These are phyloP conservation scores for Adenanthera pavonina DNA, from an alignment of 306 rosid genomes.

Conservation along the genomic window DNA sequence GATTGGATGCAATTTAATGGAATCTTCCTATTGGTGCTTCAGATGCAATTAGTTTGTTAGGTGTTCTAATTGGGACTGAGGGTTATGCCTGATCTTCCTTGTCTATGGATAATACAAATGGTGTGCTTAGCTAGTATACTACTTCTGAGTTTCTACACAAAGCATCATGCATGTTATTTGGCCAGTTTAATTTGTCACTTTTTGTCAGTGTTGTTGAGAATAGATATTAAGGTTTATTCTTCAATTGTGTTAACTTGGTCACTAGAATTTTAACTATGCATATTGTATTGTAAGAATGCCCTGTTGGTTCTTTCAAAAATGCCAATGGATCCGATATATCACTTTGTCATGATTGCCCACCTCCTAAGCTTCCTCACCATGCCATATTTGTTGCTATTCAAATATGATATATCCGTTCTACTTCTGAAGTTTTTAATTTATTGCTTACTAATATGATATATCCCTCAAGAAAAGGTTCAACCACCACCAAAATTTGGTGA, in stretches of 20 bases:
- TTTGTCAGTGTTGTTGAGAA: too few species aligned
- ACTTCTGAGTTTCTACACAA: too few species aligned
- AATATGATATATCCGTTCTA: conserved; percentile 10
- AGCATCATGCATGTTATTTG: too few species aligned
- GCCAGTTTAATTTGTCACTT: too few species aligned
- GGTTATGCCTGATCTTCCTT: too few species aligned
- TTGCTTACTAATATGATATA: conserved; percentile 31
- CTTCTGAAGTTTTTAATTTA: conserved; percentile 15
- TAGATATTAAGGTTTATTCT: background rate
- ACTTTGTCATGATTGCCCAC: conserved; percentile 59
- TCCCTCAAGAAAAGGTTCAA: conserved; percentile 83
- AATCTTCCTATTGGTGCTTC: too few species aligned
- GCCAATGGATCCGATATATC: conserved; percentile 57
- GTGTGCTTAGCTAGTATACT: too few species aligned
- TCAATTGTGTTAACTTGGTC: background rate
- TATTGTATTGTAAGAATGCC: conserved; percentile 67
- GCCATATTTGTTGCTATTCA: conserved; percentile 51
- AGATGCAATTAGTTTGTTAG: too few species aligned
- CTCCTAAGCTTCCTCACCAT: conserved; percentile 60
- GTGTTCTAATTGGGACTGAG: too few species aligned
- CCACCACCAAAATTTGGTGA: conserved; percentile 98
- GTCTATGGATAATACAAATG: too few species aligned
- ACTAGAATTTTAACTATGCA: background rate
- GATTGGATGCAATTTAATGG: too few species aligned
- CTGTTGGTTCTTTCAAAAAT: conserved; percentile 68